Conservation (phyloP, 176 grass and related monocot species). For the Oryza glaberrima region DNA sequence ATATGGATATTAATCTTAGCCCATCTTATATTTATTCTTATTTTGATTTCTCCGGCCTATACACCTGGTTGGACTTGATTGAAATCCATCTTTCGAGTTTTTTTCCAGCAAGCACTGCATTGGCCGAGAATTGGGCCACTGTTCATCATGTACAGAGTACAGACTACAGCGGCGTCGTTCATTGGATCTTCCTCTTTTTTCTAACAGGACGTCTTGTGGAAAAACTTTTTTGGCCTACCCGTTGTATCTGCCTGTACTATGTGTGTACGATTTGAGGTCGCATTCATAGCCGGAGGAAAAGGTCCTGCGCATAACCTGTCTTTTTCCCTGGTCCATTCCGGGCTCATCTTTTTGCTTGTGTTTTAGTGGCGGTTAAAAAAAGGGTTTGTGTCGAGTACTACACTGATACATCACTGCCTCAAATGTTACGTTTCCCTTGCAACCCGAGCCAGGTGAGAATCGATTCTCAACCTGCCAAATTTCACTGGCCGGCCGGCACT, state of each 20-base stretch:
- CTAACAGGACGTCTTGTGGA: neutral
- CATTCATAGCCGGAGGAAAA: neutral
- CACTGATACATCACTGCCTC: neutral
- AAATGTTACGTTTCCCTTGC: neutral
- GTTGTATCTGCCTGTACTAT: neutral
- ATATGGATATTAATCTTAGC: too few relatives aligned
- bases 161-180: neutral
- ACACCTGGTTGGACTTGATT: neutral
- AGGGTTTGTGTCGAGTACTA: neutral
- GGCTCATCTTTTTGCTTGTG: neutral
- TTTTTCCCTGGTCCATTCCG: too few relatives aligned
- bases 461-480: neutral
- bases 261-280: neutral
- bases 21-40: neutral
- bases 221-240: neutral
- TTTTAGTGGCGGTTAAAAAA: neutral
- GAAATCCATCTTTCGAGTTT: neutral
- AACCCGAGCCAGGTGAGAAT: neutral
- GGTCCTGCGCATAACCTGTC: neutral
- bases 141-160: neutral
- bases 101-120: neutral
- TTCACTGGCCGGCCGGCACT: neutral
- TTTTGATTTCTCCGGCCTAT: neutral
- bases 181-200: neutral
- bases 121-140: neutral